Evolutionary conservation across 192 early-diverging fungal genomes (phyloP), one percentile per base, ranked within the genome.

Genomic region (Coemansia sp.): DNA sequence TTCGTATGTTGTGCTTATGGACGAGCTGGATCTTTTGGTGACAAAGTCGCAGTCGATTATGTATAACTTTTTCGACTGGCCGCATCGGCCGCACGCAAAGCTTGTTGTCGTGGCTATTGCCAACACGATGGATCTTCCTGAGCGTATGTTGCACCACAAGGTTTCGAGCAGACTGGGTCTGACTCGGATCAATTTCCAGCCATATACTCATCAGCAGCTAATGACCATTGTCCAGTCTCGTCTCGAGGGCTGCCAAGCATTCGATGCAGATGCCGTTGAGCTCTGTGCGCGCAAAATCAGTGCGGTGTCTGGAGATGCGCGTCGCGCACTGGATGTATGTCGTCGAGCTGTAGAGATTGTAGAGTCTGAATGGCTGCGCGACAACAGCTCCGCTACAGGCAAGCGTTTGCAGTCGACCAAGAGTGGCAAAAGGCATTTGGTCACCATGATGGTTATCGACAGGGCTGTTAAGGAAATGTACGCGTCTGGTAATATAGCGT

Each of bases 31-130:
- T 74, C 72, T 97, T 11, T 76, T 99, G 20, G 92, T 96, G 6
- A 95, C 94, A 0, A 89, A 91, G 63, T 93, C 92, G 54, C 96
- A 97, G 66, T 85, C 86, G 2, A 91, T 99, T 49, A 92, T 99
- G 85, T 98, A 97, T 80, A 99, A 98, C 72, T 94, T 99, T 66
- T 97, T 99, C 64, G 93, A 98, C 52, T 99, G 96, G 96, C 95
- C 97, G 17, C 91, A 89, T 49, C 85, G 91, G 25, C 79, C 86
- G 8, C 80, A 91, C 65, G 93, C 95, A 14, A 84, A 89, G 63
- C 75, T 99, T 14, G 91, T 97, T 65, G 92, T 99, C 3, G 81
- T 99, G 48, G 96, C 96, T 0, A 90, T 99, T 58, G 96, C 97
- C 36, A 99, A 99, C 73, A 97, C 96, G 0, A 99, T 99, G 94